Evolutionary conservation across 2,329 filamentous ascomycete species (phyloP).

Genomic region (Plenodomus lindquistii): DNA sequence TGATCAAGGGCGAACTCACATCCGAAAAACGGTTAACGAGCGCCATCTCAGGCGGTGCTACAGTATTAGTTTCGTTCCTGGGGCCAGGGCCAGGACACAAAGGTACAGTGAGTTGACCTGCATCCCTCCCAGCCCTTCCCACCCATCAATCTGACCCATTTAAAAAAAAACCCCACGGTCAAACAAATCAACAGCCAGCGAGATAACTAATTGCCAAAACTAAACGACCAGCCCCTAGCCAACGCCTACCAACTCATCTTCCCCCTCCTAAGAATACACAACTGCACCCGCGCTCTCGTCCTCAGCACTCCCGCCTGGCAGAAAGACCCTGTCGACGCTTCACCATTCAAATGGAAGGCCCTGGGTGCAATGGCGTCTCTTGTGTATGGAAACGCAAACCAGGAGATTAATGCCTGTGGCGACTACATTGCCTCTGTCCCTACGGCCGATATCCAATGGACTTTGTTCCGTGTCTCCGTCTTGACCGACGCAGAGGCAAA

Average conservation of each 20-base stretch:
- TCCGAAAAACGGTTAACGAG: neutral
- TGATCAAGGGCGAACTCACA: neutral
- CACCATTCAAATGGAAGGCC: too few species aligned
- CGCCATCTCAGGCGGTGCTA: slow-evolving; percentile 5
- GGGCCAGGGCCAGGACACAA: neutral
- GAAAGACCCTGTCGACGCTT: neutral
- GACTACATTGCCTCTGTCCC: too few species aligned
- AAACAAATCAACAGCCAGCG: too few species aligned
- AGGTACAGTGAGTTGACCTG: neutral
- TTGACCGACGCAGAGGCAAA: neutral
- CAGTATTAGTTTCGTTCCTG: slow-evolving; percentile 4
- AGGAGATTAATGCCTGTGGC: too few species aligned
- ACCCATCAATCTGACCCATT: too few species aligned
- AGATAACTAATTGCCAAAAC: neutral
- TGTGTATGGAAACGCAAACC: too few species aligned
- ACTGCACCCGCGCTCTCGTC: slow-evolving; percentile 4
- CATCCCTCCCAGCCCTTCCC: too few species aligned
- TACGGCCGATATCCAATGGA: too few species aligned
- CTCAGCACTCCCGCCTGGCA: slow-evolving; percentile 3
- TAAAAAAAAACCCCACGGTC: too few species aligned
- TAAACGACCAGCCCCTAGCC: slow-evolving; percentile 1
- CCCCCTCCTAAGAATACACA: slow-evolving; percentile 4
- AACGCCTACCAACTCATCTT: slow-evolving; percentile 7
- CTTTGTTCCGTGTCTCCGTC: too few species aligned
- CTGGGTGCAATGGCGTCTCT: too few species aligned